Evolutionary conservation across 768 basidiomycete genomes (phyloP).

Genomic region (Chalciporus piperatus): DNA sequence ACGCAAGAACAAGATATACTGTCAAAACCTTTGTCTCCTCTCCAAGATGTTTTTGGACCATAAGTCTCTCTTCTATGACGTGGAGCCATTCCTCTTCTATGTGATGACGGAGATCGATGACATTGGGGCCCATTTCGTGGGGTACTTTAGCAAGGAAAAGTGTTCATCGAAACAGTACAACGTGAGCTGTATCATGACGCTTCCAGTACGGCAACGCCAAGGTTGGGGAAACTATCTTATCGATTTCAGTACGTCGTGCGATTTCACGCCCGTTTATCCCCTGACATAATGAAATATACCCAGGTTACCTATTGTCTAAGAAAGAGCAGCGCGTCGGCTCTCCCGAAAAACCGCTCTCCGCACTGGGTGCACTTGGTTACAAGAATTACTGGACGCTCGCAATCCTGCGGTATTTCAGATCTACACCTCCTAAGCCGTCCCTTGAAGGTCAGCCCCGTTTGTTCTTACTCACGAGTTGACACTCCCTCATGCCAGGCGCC

Average conservation of each 20-base stretch:
- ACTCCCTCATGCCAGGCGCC: constrained; percentile 18
- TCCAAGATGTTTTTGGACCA: constrained; percentile 99
- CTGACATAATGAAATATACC: neutral
- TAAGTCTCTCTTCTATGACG: constrained; percentile 98
- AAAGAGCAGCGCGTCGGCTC: constrained; percentile 89
- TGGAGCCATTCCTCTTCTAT: constrained; percentile 98
- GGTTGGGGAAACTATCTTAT: constrained; percentile 98
- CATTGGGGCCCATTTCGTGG: constrained; percentile 88
- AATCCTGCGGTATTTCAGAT: constrained; percentile 74
- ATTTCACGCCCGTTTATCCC: neutral
- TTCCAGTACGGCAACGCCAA: constrained; percentile 89
- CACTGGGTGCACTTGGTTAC: constrained; percentile 91
- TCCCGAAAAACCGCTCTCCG: constrained; percentile 94
- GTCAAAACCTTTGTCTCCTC: constrained; percentile 94
- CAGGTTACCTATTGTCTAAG: constrained; percentile 94
- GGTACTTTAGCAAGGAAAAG: constrained; percentile 99
- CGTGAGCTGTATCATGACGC: constrained; percentile 98
- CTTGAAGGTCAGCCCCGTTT: constrained; percentile 63
- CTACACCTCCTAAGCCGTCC: constrained; percentile 55
- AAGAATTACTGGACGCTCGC: constrained; percentile 91
- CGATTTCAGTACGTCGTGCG: constrained; percentile 75
- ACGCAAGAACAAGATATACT: constrained; percentile 99
- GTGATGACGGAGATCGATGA: constrained; percentile 94
- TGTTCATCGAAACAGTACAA: constrained; percentile 94
- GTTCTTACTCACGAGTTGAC: constrained; percentile 11